Evolutionary conservation across 768 basidiomycete genomes (phyloP).

Genomic region (Chalciporus pseudorubinellus): DNA sequence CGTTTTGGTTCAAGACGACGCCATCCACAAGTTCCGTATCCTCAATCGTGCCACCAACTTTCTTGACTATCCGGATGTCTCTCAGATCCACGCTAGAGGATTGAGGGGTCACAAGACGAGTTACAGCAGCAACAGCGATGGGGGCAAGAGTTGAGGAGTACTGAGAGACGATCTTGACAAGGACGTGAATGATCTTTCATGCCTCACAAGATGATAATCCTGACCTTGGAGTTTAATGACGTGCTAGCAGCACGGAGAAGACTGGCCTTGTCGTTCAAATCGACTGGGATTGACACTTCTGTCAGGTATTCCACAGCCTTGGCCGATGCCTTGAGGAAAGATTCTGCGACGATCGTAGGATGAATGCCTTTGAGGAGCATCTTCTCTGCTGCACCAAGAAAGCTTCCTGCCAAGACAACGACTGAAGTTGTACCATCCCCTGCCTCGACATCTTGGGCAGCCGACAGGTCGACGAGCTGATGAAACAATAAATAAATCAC

Average conservation of each 20-base stretch:
- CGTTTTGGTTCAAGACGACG: constrained; percentile 96
- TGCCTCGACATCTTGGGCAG: constrained; percentile 97
- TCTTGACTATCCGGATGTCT: constrained; percentile 95
- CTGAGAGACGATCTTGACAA: constrained; percentile 89
- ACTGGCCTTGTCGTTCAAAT: constrained; percentile 81
- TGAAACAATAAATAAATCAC: constrained; percentile 4
- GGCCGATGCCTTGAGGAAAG: constrained; percentile 86
- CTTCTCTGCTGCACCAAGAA: constrained; percentile 94
- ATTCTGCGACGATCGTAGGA: constrained; percentile 94
- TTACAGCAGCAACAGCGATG: constrained; percentile 96
- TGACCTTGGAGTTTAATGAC: constrained; percentile 91
- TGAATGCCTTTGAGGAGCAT: constrained; percentile 96
- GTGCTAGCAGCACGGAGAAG: constrained; percentile 93
- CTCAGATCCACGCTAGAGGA: constrained; percentile 95
- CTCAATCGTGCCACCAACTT: constrained; percentile 98
- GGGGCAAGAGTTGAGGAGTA: constrained; percentile 98
- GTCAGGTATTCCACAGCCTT: constrained; percentile 94
- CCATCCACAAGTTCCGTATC: constrained; percentile 97
- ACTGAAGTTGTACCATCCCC: constrained; percentile 98
- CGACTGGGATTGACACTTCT: constrained; percentile 89
- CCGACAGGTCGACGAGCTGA: constrained; percentile 95
- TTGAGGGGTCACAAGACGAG: constrained; percentile 80
- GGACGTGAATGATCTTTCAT: constrained; percentile 8
- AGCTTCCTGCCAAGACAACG: constrained; percentile 91
- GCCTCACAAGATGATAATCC: constrained; percentile 6